These are phyloP conservation scores for Neurospora sp. DNA, from an alignment of 495 filamentous ascomycete species.

Conservation along the genomic window DNA sequence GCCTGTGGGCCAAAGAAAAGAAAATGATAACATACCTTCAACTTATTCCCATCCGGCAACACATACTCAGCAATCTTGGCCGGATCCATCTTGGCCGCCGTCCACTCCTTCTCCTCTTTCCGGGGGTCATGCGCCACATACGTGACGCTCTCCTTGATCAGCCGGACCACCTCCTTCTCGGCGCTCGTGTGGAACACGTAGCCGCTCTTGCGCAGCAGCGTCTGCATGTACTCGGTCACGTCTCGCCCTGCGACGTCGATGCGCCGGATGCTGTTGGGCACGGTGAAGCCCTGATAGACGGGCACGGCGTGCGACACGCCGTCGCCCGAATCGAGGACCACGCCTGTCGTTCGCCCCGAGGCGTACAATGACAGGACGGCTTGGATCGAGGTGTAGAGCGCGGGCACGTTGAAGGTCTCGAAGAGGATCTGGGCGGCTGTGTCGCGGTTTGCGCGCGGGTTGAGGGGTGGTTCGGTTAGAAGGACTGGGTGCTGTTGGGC, in stretches of 20 bases:
- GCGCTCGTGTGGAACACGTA: slow-evolving; percentile 95
- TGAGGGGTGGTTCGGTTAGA: slow-evolving; percentile 92
- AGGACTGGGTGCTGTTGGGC: slow-evolving; percentile 73
- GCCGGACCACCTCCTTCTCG: slow-evolving; percentile 93
- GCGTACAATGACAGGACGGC: slow-evolving; percentile 94
- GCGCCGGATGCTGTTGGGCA: slow-evolving; percentile 84
- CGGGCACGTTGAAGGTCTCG: slow-evolving; percentile 97
- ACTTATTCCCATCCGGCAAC: slow-evolving; percentile 83
- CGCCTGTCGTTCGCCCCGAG: slow-evolving; percentile 89
- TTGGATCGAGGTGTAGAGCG: slow-evolving; percentile 93
- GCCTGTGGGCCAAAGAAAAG: background rate
- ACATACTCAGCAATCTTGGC: slow-evolving; percentile 74
- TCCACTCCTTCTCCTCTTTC: slow-evolving; percentile 95
- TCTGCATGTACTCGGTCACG: slow-evolving; percentile 92
- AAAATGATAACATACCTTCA: slow-evolving; percentile 52
- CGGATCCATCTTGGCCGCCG: slow-evolving; percentile 47
- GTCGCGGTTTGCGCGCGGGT: slow-evolving; percentile 91
- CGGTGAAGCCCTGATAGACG: slow-evolving; percentile 95
- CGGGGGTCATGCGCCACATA: slow-evolving; percentile 91
- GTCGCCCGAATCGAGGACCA: slow-evolving; percentile 91
- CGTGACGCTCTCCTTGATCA: slow-evolving; percentile 90
- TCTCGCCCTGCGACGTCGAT: slow-evolving; percentile 98
- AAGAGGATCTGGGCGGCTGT: slow-evolving; percentile 96
- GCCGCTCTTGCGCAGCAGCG: slow-evolving; percentile 81
- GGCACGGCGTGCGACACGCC: slow-evolving; percentile 96